These are phyloP conservation scores for Pseudogymnoascus sp. DNA, from an alignment of 2,329 filamentous ascomycete genomes.

Conservation along the genomic window DNA sequence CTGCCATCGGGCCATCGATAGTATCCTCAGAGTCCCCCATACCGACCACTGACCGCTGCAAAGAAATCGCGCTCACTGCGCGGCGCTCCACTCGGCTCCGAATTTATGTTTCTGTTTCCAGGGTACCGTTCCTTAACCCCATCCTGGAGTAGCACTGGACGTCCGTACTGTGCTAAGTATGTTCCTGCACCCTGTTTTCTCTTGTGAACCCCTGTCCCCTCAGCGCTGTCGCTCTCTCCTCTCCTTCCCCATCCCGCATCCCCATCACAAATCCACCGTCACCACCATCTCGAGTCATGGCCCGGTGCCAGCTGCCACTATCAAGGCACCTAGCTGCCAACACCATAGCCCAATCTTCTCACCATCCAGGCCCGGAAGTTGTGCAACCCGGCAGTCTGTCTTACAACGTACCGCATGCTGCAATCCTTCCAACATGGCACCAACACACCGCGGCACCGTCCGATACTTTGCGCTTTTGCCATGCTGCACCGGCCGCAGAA, in stretches of 20 bases:
- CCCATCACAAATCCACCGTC: not conserved
- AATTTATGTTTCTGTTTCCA: not conserved
- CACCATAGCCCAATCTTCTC: not conserved
- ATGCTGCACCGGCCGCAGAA: no score
- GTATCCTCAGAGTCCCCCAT: not conserved
- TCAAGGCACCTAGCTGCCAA: not conserved
- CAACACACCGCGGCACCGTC: not conserved
- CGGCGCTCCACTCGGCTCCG: not conserved
- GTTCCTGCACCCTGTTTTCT: not conserved
- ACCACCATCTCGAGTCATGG: not conserved
- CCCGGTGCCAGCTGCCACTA: not conserved
- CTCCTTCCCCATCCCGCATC: not conserved
- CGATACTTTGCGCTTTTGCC: not conserved
- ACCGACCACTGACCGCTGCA: not conserved
- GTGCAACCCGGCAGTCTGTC: not conserved
- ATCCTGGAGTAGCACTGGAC: not conserved
- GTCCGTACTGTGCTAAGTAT: not conserved
- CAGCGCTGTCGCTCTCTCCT: not conserved
- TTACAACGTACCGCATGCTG: not conserved
- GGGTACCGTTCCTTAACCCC: not conserved
- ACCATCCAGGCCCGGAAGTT: not conserved
- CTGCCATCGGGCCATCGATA: not conserved
- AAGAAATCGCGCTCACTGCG: not conserved
- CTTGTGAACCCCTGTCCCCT: not conserved
- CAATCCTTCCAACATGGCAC: conserved; percentile 2